These are phyloP conservation scores for Lactifluus rugatus DNA, from an alignment of 768 basidiomycete species.

Conservation along the genomic window DNA sequence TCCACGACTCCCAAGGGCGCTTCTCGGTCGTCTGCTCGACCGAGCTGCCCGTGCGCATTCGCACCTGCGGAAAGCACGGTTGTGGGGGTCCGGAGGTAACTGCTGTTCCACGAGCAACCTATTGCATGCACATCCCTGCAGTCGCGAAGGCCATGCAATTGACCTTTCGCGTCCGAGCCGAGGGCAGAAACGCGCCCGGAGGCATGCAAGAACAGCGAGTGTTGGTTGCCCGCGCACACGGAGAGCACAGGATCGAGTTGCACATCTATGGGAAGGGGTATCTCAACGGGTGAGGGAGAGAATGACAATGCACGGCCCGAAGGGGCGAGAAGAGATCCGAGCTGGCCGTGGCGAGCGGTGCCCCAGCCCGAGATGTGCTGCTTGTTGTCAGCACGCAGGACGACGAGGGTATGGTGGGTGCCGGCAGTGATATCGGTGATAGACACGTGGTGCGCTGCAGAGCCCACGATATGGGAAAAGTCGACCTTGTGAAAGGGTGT, in stretches of 20 bases:
- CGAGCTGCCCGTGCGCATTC: conserved; percentile 56
- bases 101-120: conserved; percentile 75
- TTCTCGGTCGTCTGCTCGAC: conserved; percentile 25
- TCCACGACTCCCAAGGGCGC: conserved; percentile 23
- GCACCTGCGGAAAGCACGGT: conserved; percentile 45
- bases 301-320: conserved; percentile 25
- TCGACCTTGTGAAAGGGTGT: conserved; percentile 33
- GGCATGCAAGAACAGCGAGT: conserved; percentile 34
- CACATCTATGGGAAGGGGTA: conserved; percentile 26
- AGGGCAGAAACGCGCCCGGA: conserved; percentile 41
- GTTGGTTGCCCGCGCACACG: conserved; percentile 43
- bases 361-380: conserved; percentile 69
- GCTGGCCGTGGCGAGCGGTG: conserved; percentile 72
- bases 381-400: conserved; percentile 27
- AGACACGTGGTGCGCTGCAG: conserved; percentile 14
- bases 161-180: conserved; percentile 68
- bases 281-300: conserved; percentile 26
- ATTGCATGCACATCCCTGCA: conserved; percentile 28
- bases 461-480: conserved; percentile 26
- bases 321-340: conserved; percentile 36
- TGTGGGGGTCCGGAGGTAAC: conserved; percentile 34
- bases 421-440: conserved; percentile 49
- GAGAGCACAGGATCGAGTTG: conserved; percentile 20
- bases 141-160: conserved; percentile 36
- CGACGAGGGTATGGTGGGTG: conserved; percentile 59